phyloP scores from a whole-genome alignment of 495 filamentous ascomycete genomes.

The Podospora australis region DNA sequence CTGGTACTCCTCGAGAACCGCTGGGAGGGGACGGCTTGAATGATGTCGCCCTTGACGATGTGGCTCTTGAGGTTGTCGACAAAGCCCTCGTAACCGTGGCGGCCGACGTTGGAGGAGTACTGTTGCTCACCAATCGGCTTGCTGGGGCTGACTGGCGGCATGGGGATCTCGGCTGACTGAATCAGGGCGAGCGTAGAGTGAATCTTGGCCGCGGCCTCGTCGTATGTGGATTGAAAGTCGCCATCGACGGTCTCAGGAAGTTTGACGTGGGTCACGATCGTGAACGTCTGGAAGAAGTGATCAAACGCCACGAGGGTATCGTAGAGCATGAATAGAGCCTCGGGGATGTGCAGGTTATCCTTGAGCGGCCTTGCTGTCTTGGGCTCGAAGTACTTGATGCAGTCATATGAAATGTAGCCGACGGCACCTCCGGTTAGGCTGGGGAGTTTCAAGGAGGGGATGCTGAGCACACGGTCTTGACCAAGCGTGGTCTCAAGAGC shows the following conservation, averaged over 20 bases:
- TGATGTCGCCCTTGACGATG: slow-evolving; percentile 87
- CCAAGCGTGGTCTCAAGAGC: slow-evolving; percentile 72
- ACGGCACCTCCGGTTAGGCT: slow-evolving; percentile 86
- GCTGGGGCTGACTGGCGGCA: slow-evolving; percentile 72
- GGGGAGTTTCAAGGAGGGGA: slow-evolving; percentile 75
- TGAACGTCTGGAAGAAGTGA: slow-evolving; percentile 85
- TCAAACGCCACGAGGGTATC: slow-evolving; percentile 94
- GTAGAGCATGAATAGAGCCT: slow-evolving; percentile 96
- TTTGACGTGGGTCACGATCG: slow-evolving; percentile 82
- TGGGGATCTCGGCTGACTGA: slow-evolving; percentile 62
- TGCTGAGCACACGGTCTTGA: slow-evolving; percentile 65
- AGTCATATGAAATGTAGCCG: slow-evolving; percentile 96
- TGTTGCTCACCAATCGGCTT: slow-evolving; percentile 52
- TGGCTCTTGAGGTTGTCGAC: slow-evolving; percentile 77
- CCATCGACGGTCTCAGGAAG: slow-evolving; percentile 44
- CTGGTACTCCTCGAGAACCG: slow-evolving; percentile 81
- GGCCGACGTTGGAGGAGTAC: slow-evolving; percentile 92
- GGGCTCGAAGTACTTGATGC: slow-evolving; percentile 94
- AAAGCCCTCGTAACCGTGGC: slow-evolving; percentile 76
- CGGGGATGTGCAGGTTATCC: slow-evolving; percentile 80
- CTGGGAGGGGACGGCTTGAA: slow-evolving; percentile 94
- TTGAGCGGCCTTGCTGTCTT: slow-evolving; percentile 80
- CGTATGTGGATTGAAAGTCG: slow-evolving; percentile 52
- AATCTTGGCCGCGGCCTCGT: slow-evolving; percentile 55
- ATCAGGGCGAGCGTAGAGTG: slow-evolving; percentile 61